phyloP scores from a whole-genome alignment of 2,329 filamentous ascomycete species.

The Alternaria sp. region DNA sequence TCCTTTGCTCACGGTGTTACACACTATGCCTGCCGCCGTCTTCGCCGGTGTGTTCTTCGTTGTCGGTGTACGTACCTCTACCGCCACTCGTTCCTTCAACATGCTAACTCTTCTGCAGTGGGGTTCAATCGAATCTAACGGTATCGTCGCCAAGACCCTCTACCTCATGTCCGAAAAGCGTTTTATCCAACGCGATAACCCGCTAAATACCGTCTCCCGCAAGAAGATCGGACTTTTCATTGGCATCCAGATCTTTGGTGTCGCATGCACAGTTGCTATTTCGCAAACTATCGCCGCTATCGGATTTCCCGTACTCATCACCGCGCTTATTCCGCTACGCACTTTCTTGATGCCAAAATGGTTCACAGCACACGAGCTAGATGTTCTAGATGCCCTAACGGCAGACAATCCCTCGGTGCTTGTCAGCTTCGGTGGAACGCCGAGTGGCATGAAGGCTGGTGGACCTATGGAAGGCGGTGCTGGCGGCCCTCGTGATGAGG shows the following conservation, averaged over 20 bases:
- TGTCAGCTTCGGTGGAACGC: constrained; percentile 60
- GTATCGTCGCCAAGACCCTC: constrained; percentile 59
- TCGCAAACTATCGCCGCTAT: constrained; percentile 66
- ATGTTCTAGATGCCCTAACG: constrained; percentile 61
- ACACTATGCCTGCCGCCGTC: constrained; percentile 61
- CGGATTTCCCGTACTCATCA: constrained; percentile 65
- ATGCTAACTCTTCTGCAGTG: constrained; percentile 37
- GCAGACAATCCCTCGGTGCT: constrained; percentile 61
- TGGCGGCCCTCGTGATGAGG: constrained; percentile 18
- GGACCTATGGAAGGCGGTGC: constrained; percentile 15
- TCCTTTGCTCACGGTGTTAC: constrained; percentile 59
- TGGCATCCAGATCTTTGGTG: constrained; percentile 58
- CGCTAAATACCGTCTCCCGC: constrained; percentile 53
- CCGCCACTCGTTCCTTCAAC: not conserved
- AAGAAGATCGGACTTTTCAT: constrained; percentile 60
- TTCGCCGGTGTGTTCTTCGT: constrained; percentile 65
- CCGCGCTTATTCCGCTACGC: constrained; percentile 63
- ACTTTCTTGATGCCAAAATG: constrained; percentile 59
- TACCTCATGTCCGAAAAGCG: constrained; percentile 57
- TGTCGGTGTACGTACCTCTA: constrained; percentile 54
- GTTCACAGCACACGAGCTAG: constrained; percentile 59
- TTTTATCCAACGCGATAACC: constrained; percentile 58
- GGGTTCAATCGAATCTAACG: constrained; percentile 57
- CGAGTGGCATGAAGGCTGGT: constrained; percentile 36
- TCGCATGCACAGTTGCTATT: constrained; percentile 61